Evolutionary conservation across 2,329 filamentous ascomycete genomes (phyloP).

Genomic region (Colletotrichum sp.): DNA sequence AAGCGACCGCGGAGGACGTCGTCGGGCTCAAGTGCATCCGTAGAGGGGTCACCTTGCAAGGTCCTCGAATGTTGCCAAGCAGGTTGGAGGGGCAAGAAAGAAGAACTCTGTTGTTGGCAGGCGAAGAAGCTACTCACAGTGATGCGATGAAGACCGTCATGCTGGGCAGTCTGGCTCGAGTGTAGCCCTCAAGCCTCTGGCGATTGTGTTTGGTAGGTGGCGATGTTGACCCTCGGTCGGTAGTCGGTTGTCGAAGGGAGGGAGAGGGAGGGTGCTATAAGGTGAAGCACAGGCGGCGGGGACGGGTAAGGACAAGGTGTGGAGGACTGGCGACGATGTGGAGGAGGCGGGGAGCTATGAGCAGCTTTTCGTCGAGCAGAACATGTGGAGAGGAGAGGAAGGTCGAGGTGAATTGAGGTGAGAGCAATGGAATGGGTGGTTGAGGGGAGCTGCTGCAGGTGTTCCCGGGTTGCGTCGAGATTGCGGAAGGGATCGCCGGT

Average conservation of each 20-base stretch:
- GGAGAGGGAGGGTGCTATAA: neutral
- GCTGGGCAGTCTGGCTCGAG: conserved; percentile 28
- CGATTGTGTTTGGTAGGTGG: neutral
- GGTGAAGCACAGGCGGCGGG: neutral
- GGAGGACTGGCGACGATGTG: neutral
- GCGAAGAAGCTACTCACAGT: conserved; percentile 40
- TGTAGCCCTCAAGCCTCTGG: neutral
- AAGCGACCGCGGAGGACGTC: neutral
- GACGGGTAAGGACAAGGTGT: neutral
- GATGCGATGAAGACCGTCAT: conserved; percentile 59
- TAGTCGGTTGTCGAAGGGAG: neutral
- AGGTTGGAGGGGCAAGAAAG: neutral
- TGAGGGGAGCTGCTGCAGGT: neutral
- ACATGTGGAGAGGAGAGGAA: conserved; percentile 1
- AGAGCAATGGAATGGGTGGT: neutral
- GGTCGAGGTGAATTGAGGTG: neutral
- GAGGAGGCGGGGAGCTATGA: neutral
- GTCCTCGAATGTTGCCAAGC: neutral
- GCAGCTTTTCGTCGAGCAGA: neutral
- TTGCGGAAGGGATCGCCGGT: conserved; percentile 6
- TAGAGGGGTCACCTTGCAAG: neutral
- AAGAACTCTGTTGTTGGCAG: neutral
- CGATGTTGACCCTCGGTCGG: neutral
- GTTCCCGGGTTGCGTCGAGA: neutral
- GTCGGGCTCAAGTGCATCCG: neutral